Percentiles rank a stretch among this genome's conserved stretches.
These are phyloP conservation scores for Lindgomyces ingoldianus DNA, from an alignment of 495 filamentous ascomycete species.

Conservation along the genomic window DNA sequence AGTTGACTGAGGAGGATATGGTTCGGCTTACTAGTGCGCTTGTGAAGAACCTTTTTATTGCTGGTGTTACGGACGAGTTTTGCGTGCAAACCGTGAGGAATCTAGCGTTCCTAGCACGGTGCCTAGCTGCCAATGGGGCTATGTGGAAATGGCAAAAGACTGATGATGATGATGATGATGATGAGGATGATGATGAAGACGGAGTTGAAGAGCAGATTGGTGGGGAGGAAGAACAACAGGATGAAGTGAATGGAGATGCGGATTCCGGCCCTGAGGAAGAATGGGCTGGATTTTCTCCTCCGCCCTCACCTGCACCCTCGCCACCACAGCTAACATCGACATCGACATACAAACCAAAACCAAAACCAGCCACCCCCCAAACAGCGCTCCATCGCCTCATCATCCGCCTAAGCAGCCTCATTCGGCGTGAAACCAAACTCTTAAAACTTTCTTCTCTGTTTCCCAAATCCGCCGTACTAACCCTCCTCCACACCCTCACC, in stretches of 20 bases:
- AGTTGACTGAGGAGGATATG: constrained; percentile 65
- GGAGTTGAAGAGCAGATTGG: not conserved
- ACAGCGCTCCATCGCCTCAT: constrained; percentile 72
- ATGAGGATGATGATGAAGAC: constrained; percentile 41
- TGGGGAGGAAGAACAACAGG: constrained; percentile 43
- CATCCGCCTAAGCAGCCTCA: constrained; percentile 68
- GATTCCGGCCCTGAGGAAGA: constrained; percentile 41
- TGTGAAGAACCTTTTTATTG: constrained; percentile 65
- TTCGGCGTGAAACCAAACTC: constrained; percentile 68
- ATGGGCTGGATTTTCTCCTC: constrained; percentile 17
- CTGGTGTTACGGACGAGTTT: constrained; percentile 65
- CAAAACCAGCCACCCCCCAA: constrained; percentile 35
- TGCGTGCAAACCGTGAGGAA: constrained; percentile 74
- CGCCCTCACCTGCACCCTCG: not conserved
- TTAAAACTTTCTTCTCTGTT: constrained; percentile 29
- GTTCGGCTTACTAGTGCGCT: constrained; percentile 63
- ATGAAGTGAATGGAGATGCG: constrained; percentile 49
- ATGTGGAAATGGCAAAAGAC: constrained; percentile 46
- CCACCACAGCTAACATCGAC: no score
- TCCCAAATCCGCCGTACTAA: constrained; percentile 74
- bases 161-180: constrained; percentile 45
- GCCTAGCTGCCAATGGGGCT: constrained; percentile 64
- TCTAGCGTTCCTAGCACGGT: constrained; percentile 70
- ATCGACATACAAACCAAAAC: not conserved
- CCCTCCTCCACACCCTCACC: constrained; percentile 65